Evolutionary conservation across 139 green algal species (phyloP).

Genomic region (Chlamydomonas schloesseri): DNA sequence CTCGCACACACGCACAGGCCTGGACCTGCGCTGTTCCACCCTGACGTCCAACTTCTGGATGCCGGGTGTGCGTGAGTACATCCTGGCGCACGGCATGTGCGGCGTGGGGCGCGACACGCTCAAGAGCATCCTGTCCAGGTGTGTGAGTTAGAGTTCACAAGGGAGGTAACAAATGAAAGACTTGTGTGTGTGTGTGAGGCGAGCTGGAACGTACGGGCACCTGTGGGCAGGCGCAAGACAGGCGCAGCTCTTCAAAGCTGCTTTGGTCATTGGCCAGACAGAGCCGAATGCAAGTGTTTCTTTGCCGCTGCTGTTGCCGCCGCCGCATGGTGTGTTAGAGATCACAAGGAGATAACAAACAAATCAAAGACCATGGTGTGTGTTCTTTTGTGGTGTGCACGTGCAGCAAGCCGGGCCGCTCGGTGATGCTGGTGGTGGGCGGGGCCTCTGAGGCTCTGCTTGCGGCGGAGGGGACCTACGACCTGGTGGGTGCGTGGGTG

Average conservation of each 20-base stretch:
- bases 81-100: constrained; percentile 60
- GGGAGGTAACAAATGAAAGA: neutral
- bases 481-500: neutral
- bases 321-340: no score
- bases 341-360: no score
- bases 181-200: neutral
- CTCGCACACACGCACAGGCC: constrained; percentile 21
- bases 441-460: constrained; percentile 26
- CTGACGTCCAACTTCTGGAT: constrained; percentile 67
- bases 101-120: constrained; percentile 42
- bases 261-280: no score
- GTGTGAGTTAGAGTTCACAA: neutral
- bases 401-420: neutral
- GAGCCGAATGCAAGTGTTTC: no score
- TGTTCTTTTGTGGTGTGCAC: no score
- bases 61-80: constrained; percentile 69
- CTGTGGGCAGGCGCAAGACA: no score
- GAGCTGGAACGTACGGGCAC: no score
- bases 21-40: constrained; percentile 55
- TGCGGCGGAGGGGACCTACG: neutral
- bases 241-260: no score
- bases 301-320: no score
- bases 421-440: constrained; percentile 48
- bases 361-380: no score
- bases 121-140: constrained; percentile 33